Conservation (phyloP, 2,329 filamentous ascomycete species). For the Venturia asperata region DNA sequence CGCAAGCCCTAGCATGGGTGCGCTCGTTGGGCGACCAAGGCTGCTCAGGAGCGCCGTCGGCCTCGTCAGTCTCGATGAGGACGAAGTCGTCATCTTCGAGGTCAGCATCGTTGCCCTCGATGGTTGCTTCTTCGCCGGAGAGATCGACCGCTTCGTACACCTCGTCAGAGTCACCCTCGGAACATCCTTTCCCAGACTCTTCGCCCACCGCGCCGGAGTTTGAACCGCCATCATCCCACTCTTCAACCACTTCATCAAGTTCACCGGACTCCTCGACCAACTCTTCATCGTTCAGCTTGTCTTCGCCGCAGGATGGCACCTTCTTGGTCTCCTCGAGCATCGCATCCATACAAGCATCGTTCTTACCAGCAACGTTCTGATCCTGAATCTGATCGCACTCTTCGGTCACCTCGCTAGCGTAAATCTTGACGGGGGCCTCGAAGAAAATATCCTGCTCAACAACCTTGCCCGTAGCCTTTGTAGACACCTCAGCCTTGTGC, state of each 20-base stretch:
- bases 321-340: no score
- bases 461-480: not conserved
- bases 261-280: not conserved
- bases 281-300: not conserved
- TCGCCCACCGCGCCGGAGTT: not conserved
- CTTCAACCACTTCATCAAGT: not conserved
- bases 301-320: no score
- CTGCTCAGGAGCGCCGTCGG: not conserved
- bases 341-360: no score
- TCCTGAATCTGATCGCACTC: not conserved
- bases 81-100: not conserved
- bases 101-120: not conserved
- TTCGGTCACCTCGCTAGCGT: not conserved
- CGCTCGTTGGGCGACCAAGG: conserved; percentile 1
- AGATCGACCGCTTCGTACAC: not conserved
- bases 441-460: not conserved
- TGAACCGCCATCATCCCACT: not conserved
- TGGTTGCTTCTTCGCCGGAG: not conserved
- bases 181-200: not conserved
- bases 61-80: not conserved
- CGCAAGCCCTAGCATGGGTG: not conserved
- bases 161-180: not conserved
- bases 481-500: not conserved
- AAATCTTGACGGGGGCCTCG: not conserved
- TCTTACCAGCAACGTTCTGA: no score